Percentiles rank a stretch among this genome's conserved stretches.
Evolutionary conservation across 805 yeast genomes (phyloP).

Genomic region (Candida jianshihensis): DNA sequence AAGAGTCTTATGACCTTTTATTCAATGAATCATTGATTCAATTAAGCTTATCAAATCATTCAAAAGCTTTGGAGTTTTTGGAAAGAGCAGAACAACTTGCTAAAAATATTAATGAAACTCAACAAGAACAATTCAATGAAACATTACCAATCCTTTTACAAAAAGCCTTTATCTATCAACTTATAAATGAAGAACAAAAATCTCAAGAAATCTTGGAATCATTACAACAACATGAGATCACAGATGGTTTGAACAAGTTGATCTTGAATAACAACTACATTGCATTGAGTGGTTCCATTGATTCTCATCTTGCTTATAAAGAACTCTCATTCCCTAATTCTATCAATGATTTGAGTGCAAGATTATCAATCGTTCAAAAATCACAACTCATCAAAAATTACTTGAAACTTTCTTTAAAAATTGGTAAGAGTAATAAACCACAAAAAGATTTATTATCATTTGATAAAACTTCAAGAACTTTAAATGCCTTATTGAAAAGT

Average conservation of each 20-base stretch:
- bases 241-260: constrained; percentile 23
- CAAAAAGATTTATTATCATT: neutral
- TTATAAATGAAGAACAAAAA: constrained; percentile 28
- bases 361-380: constrained; percentile 19
- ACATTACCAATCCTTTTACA: constrained; percentile 58
- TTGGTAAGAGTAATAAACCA: constrained; percentile 14
- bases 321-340: constrained; percentile 26
- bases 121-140: constrained; percentile 42
- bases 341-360: constrained; percentile 12
- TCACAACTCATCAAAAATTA: constrained; percentile 15
- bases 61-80: constrained; percentile 35
- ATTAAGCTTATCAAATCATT: constrained; percentile 35
- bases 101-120: constrained; percentile 30
- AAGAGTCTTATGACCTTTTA: constrained; percentile 48
- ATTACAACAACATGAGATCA: constrained; percentile 19
- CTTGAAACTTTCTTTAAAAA: constrained; percentile 11
- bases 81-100: constrained; percentile 37
- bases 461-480: constrained; percentile 11
- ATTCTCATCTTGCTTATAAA: constrained; percentile 23
- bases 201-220: constrained; percentile 31
- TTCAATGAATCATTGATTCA: constrained; percentile 60
- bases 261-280: constrained; percentile 26
- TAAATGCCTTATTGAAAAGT: constrained; percentile 10
- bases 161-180: constrained; percentile 47
- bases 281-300: constrained; percentile 7